These are phyloP conservation scores for Ceratocystis eucalypticola DNA, from an alignment of 2,329 filamentous ascomycete species.

Conservation along the genomic window DNA sequence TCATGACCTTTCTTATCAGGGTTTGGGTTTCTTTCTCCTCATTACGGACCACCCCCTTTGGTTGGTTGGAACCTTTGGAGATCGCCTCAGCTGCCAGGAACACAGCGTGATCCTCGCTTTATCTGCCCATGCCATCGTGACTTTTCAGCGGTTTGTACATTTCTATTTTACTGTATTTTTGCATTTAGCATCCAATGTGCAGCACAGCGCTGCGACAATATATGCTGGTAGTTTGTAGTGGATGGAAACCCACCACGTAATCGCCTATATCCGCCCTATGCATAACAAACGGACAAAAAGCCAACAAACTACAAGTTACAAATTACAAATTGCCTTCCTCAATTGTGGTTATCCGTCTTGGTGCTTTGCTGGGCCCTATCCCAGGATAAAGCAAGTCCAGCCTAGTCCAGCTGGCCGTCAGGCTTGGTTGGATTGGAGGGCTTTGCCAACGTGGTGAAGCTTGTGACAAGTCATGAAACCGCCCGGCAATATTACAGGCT, in stretches of 20 bases:
- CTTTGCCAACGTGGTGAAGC: not conserved
- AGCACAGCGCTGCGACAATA: not conserved
- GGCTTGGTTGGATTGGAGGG: not conserved
- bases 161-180: too few species aligned
- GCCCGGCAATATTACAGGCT: not conserved
- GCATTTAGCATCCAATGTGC: not conserved
- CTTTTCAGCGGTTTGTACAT: not conserved
- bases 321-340: not conserved
- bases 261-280: not conserved
- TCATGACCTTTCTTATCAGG: not conserved
- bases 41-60: not conserved
- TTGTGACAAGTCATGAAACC: constrained; percentile 8
- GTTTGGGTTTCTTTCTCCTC: not conserved
- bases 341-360: too few species aligned
- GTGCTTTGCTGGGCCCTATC: too few species aligned
- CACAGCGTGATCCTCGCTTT: constrained; percentile 1
- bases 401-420: not conserved
- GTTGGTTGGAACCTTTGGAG: not conserved
- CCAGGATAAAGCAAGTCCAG: too few species aligned
- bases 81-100: not conserved
- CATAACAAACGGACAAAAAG: not conserved
- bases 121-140: not conserved
- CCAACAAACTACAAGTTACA: too few species aligned
- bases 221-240: not conserved
- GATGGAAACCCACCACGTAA: not conserved